Evolutionary conservation across 306 rosid genomes (phyloP), one percentile per base, ranked within the genome.

Genomic region (Lupinus albus): DNA sequence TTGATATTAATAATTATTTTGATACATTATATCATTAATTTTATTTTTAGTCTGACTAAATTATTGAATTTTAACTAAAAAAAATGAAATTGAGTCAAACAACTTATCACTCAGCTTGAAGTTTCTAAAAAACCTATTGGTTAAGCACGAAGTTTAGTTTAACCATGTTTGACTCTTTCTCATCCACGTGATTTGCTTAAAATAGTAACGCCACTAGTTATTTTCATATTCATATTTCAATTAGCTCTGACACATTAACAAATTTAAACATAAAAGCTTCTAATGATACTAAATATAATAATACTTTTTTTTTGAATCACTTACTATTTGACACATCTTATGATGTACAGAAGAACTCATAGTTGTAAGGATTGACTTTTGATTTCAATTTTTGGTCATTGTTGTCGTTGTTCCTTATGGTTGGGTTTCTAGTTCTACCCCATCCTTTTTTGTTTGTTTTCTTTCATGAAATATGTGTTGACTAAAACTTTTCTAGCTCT

Each of bases 401-500:
- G 25, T 4, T 15, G 39, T 25, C 36, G 7, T 25, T 16, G 0
- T 3, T 53, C 0, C 11, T 5, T 21, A 10, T 53, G 46, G 17
- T 13, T 41, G 38, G 38, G 30, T 1, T 25, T 25, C 4, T 25
- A 20, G n/a, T 28, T 28, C 4, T 28, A 28, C 2, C 4, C 8
- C 38, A 14, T 62, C 7, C 5, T 4, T 61, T 54, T 8, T 9
- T 52, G 18, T 32, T 41, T 76, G 35, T 44, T 53, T 62, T 45
- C 47, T 53, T 69, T 41, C 72, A 11, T 13, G 35, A 48, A 70
- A 50, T 55, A 50, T 50, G 16, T 4, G 6, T 61, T 45, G 64
- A 42, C 52, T 32, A 5, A n/a, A 76, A 76, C 41, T 42, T 68
- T 52, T 76, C 47, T 33, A 15, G 46, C 10, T 21, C 20, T 11